Base-by-base conservation (phyloP, 495 filamentous ascomycete species). In the Penicillium turbatum region DNA sequence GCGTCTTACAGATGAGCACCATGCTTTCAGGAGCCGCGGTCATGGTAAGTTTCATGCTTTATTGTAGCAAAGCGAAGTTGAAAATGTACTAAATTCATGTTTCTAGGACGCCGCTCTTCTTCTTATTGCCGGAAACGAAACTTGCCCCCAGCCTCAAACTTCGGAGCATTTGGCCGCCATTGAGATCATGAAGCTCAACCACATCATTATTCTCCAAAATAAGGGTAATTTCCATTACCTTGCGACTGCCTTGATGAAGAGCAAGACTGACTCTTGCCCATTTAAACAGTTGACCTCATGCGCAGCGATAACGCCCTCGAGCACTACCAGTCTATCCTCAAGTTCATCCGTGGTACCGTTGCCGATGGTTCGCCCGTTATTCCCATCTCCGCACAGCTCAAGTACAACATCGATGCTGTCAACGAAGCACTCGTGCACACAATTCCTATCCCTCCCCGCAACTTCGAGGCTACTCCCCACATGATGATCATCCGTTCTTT, bases 401-500 rank as follows among this genome's bases (percentile, higher is more conserved):
- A 98, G 78, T 95, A 96, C 83, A 98, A 98, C 77, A 96, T 98
- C 65, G 93, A 98, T 72, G 91, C 93, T 56, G 87, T 98, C 71
- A 95, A 93, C 75, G 92, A 97, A 68, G 81, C 86, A 52, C 89
- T 98, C 47, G 87, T 95, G 57, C 86, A 88, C 56, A 92, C 88
- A 65, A 96, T 98, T 56, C 95, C 95, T 16, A 85, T 97, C 17
- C 93, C 93, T 2, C 64, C 86, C 29, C 81, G 93, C 72, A 89
- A 97, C 70, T 97, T 97, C 78, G 79, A 83, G 51, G 84, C 85
- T 56, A 87, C 88, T 37, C 93, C 93, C 26, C 90, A 95, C 73
- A 96, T 98, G 89, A 98, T 98, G 62, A 86, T 97, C 63, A 98
- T 98, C 68, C 87, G 93, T 59, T 97, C 92, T 5, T 98, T 98